Conservation (phyloP, 2,329 filamentous ascomycete genomes). For the Thermomyces lanuginosus region DNA sequence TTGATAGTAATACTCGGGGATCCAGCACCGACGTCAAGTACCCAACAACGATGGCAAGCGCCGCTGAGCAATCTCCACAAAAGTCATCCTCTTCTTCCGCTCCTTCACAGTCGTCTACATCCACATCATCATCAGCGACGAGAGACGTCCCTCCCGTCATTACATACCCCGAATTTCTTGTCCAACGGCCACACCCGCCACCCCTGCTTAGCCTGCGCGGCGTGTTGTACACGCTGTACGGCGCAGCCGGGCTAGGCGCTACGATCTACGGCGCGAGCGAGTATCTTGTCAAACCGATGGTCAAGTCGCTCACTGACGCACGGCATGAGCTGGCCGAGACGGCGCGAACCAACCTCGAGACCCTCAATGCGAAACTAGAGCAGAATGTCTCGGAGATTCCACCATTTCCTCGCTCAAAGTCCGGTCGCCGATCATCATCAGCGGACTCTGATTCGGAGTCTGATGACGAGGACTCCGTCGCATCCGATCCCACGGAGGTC, state of each 20-base stretch:
- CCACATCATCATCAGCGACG: constrained; percentile 9
- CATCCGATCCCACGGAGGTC: constrained; percentile 45
- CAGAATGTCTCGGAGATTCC: constrained; percentile 38
- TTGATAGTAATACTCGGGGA: constrained; percentile 18
- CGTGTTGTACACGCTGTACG: constrained; percentile 41
- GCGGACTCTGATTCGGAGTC: constrained; percentile 10
- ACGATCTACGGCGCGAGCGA: constrained; percentile 43
- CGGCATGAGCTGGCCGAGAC: constrained; percentile 42
- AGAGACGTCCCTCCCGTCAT: constrained; percentile 44
- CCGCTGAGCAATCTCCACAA: constrained; percentile 4
- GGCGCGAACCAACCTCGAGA: constrained; percentile 34
- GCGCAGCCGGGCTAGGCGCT: constrained; percentile 38
- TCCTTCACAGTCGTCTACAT: constrained; percentile 6
- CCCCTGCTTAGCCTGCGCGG: constrained; percentile 43
- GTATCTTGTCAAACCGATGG: constrained; percentile 44
- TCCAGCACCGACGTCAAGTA: too few relatives aligned
- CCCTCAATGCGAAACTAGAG: constrained; percentile 41
- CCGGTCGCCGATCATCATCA: constrained; percentile 8
- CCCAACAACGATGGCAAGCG: too few relatives aligned
- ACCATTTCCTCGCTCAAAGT: constrained; percentile 3
- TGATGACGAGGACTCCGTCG: constrained; percentile 29
- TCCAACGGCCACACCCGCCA: constrained; percentile 39
- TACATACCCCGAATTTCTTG: constrained; percentile 50
- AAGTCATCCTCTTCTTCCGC: constrained; percentile 1
- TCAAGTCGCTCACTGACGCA: constrained; percentile 35